These are phyloP conservation scores for Metarhizium robertsii DNA, from an alignment of 2,329 filamentous ascomycete genomes.

Conservation along the genomic window DNA sequence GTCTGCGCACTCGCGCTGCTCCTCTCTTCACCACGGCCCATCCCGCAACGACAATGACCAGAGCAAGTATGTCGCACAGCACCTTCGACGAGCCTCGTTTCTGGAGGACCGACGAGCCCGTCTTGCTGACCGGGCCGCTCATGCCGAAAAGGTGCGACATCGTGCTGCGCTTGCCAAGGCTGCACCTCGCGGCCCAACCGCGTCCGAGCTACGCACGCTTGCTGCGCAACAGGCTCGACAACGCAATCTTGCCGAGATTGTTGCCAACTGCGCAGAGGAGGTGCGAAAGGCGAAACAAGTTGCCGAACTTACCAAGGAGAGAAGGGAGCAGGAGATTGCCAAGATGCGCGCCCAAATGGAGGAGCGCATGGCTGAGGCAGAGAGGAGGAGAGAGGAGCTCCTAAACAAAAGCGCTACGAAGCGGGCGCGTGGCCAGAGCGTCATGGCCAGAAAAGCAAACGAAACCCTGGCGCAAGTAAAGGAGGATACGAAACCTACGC, in stretches of 20 bases:
- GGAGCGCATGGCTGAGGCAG: constrained; percentile 69
- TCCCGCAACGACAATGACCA: constrained; percentile 48
- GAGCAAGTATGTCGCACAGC: constrained; percentile 70
- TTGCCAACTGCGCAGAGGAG: constrained; percentile 72
- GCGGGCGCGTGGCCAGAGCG: constrained; percentile 44
- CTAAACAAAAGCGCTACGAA: constrained; percentile 43
- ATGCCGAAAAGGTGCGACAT: constrained; percentile 74
- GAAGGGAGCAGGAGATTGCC: constrained; percentile 63
- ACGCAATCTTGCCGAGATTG: constrained; percentile 73
- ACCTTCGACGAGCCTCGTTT: constrained; percentile 70
- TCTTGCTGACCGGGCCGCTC: constrained; percentile 68
- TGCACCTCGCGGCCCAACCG: constrained; percentile 50
- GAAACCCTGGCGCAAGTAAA: constrained; percentile 38
- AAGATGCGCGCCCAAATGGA: constrained; percentile 67
- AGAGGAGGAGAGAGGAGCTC: constrained; percentile 59
- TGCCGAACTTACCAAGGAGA: constrained; percentile 74
- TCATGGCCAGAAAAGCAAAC: constrained; percentile 39
- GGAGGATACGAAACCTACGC: constrained; percentile 32
- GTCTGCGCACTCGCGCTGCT: constrained; percentile 63
- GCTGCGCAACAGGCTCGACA: constrained; percentile 71
- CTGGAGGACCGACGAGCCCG: constrained; percentile 73
- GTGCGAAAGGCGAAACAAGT: constrained; percentile 74
- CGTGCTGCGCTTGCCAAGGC: constrained; percentile 68
- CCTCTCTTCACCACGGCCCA: constrained; percentile 42
- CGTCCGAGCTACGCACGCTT: constrained; percentile 66